Evolutionary conservation across 768 basidiomycete genomes (phyloP), one percentile per base, ranked within the genome.

Genomic region (Phlebiopsis gigantea): DNA sequence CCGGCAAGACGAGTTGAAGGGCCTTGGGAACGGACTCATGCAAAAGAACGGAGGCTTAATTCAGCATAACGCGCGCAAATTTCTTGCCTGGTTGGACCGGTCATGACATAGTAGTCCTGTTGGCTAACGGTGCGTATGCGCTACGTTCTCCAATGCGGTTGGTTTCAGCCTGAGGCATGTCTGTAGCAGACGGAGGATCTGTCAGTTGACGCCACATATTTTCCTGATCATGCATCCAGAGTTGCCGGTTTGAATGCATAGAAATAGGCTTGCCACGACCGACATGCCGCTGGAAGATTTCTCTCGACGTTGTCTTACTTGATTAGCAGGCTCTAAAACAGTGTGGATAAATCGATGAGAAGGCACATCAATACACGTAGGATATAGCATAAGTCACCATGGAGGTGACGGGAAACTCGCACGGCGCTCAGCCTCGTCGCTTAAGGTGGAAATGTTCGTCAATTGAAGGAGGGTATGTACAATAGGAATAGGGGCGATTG

Each of bases 401-500:
- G 34, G 34, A 12, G 34, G 12, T 39, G 34, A 39, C 34, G 2
- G 2, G 34, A 34, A 6, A 10, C 17, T 39, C 8, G 8, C 34
- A 39, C 34, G 2, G 6, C 31, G 31, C 17, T 39, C 17, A 39
- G 34, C 17, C 34, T 39, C 17, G 12, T 39, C 34, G 34, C 34
- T 17, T 12, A 10, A 39, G 14, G 17, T 39, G 34, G n/a, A 39
- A 48, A 21, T 29, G 9, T 7, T 28, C 47, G 28, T 48, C 47
- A 48, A 48, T 48, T 48, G 26, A 29, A 17, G 2, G 47, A 29
- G 47, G 47, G 25, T 51, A 51, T 39, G 50, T 51, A 51, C 31
- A 39, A 19, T 41, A 51, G 39, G 44, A 51, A 9, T 34, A 29
- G 47, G 10, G 21, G 25, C 47, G 30, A 29, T 48, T 29, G 17